Conservation (phyloP, 305 asterid species). For the Fraxinus xanthoxyloides region DNA sequence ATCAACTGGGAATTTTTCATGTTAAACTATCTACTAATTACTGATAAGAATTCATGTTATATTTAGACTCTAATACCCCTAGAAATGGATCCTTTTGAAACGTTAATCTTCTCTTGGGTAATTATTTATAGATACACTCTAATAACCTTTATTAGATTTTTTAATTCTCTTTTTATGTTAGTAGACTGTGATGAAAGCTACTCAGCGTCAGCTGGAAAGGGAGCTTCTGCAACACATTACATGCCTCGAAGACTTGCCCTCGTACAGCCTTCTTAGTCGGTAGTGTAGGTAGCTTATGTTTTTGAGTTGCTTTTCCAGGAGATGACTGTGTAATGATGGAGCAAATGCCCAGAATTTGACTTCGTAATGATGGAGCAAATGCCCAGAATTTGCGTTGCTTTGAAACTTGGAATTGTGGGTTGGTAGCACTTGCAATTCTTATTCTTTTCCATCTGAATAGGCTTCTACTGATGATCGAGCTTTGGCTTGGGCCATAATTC, state of each 20-base stretch:
- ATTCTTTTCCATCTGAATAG: background rate
- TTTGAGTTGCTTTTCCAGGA: background rate
- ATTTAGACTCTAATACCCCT: background rate
- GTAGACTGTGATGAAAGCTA: slow-evolving; percentile 96
- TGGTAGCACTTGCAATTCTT: background rate
- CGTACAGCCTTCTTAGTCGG: slow-evolving; percentile 71
- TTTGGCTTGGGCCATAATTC: background rate
- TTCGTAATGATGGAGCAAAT: background rate
- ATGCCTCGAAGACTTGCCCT: slow-evolving; percentile 89
- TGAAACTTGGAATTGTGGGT: background rate
- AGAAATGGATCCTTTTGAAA: background rate
- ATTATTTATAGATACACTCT: background rate
- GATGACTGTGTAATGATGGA: background rate
- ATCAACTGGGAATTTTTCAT: background rate
- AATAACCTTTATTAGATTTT: background rate
- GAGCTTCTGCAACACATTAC: slow-evolving; percentile 82
- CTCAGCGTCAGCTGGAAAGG: slow-evolving; percentile 89
- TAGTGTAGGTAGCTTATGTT: slow-evolving; percentile 20
- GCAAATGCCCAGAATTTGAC: background rate
- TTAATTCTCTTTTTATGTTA: background rate
- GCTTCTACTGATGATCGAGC: background rate
- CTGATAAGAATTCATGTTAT: background rate
- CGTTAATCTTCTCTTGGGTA: background rate
- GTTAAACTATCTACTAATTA: background rate
- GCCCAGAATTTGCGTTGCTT: background rate